These are phyloP conservation scores for Suaeda aralocaspica DNA, from an alignment of 148 eudicot species.

Conservation along the genomic window DNA sequence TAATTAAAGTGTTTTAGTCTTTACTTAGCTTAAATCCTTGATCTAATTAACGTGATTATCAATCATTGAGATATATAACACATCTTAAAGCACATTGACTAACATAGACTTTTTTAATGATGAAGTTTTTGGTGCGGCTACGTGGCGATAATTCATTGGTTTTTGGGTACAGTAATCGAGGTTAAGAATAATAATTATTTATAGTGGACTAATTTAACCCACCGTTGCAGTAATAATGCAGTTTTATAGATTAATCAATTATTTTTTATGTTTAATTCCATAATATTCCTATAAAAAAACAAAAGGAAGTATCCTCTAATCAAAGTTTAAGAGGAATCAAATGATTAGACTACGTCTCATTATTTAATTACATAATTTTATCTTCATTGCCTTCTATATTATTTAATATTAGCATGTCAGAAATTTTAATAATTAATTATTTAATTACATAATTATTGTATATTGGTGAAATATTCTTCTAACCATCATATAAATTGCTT, in stretches of 20 bases:
- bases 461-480: neutral
- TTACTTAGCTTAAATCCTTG: slow-evolving; percentile 8
- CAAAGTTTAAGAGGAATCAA: slow-evolving; percentile 14
- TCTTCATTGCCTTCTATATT: neutral
- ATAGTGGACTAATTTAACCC: slow-evolving; percentile 9
- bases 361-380: slow-evolving; percentile 1
- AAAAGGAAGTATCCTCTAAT: slow-evolving; percentile 17
- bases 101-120: neutral
- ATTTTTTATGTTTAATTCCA: neutral
- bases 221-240: slow-evolving; percentile 11
- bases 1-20: slow-evolving; percentile 13
- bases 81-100: slow-evolving; percentile 28
- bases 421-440: slow-evolving; percentile 24
- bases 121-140: slow-evolving; percentile 7
- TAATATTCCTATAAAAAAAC: neutral
- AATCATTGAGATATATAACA: slow-evolving; percentile 44
- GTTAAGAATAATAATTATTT: slow-evolving; percentile 9
- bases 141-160: slow-evolving; percentile 20
- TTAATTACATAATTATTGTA: slow-evolving; percentile 3
- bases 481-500: slow-evolving; percentile 8
- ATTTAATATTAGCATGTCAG: slow-evolving; percentile 28
- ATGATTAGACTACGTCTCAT: slow-evolving; percentile 10
- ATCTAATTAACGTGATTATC: slow-evolving; percentile 40
- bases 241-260: slow-evolving; percentile 11
- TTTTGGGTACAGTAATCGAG: slow-evolving; percentile 9